Conservation (phyloP, 2,329 filamentous ascomycete species). For the Mycogone perniciosa region DNA sequence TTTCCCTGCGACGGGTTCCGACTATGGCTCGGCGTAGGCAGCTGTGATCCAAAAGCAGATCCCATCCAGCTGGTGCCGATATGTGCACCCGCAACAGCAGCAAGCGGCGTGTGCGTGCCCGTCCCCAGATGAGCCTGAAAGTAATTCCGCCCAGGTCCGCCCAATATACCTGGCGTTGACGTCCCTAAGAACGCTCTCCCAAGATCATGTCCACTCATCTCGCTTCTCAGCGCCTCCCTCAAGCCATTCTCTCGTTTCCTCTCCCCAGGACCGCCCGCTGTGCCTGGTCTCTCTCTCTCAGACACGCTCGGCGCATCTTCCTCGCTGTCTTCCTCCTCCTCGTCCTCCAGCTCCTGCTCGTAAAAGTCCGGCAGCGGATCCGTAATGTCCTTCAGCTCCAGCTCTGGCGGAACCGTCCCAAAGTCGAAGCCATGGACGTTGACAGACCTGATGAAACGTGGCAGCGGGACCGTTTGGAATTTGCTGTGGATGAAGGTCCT, state of each 20-base stretch:
- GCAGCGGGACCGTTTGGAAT: constrained; percentile 86
- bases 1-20: constrained; percentile 42
- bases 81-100: constrained; percentile 66
- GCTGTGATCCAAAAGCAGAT: constrained; percentile 14
- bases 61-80: constrained; percentile 33
- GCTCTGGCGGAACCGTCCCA: constrained; percentile 70
- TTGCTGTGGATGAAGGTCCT: constrained; percentile 91
- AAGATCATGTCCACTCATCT: constrained; percentile 36
- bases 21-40: constrained; percentile 29
- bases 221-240: constrained; percentile 29
- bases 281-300: constrained; percentile 13
- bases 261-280: constrained; percentile 4
- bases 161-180: constrained; percentile 58
- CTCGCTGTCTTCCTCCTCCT: constrained; percentile 38
- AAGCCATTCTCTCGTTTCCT: constrained; percentile 18
- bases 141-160: constrained; percentile 72
- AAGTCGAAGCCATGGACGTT: constrained; percentile 93
- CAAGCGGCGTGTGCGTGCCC: constrained; percentile 71
- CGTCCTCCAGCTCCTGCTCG: constrained; percentile 63
- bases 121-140: constrained; percentile 75
- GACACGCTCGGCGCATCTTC: constrained; percentile 19
- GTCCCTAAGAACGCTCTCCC: constrained; percentile 53
- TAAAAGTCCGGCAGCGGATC: constrained; percentile 96
- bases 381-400: constrained; percentile 94
- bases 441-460: constrained; percentile 94